Percentiles rank a stretch among this genome's conserved stretches.
phyloP scores from a whole-genome alignment of 2,329 filamentous ascomycete genomes.

The Colletotrichum endophyticum region DNA sequence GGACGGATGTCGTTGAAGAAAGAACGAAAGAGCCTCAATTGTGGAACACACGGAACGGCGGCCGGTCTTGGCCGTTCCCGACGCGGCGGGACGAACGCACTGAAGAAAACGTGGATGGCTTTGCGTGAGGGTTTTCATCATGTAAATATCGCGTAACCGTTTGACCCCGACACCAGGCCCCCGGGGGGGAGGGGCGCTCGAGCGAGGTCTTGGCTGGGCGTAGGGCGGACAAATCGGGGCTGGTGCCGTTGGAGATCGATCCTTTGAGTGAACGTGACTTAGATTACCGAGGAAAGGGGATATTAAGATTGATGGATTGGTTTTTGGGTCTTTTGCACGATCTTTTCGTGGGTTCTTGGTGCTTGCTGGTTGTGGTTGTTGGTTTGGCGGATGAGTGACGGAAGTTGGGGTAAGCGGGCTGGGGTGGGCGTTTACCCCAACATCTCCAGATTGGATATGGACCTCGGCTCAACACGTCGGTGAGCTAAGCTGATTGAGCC shows the following conservation, averaged over 20 bases:
- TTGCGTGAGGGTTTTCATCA: slow-evolving; percentile 13
- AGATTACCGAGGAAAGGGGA: not conserved
- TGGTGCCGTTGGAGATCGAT: not conserved
- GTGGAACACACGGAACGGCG: not conserved
- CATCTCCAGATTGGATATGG: not conserved
- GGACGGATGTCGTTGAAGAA: slow-evolving; percentile 1
- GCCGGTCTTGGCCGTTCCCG: not conserved
- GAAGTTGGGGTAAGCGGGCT: not conserved
- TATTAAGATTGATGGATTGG: not conserved
- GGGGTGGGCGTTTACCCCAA: not conserved
- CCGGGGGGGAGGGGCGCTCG: not conserved
- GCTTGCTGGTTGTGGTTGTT: not conserved
- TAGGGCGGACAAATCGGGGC: not conserved
- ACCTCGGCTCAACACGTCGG: not conserved
- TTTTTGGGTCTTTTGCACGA: not conserved
- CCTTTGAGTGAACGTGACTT: not conserved
- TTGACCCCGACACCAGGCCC: not conserved
- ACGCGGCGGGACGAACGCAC: not conserved
- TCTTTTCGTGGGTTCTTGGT: not conserved
- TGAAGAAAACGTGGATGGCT: not conserved
- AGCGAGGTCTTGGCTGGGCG: slow-evolving; percentile 1
- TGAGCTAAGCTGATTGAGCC: not conserved
- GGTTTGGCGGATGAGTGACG: not conserved
- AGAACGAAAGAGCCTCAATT: slow-evolving; percentile 3
- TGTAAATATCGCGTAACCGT: slow-evolving; percentile 19